Evolutionary conservation across 192 early-diverging fungal genomes (phyloP), one percentile per base, ranked within the genome.

Genomic region (Endogone sp.): DNA sequence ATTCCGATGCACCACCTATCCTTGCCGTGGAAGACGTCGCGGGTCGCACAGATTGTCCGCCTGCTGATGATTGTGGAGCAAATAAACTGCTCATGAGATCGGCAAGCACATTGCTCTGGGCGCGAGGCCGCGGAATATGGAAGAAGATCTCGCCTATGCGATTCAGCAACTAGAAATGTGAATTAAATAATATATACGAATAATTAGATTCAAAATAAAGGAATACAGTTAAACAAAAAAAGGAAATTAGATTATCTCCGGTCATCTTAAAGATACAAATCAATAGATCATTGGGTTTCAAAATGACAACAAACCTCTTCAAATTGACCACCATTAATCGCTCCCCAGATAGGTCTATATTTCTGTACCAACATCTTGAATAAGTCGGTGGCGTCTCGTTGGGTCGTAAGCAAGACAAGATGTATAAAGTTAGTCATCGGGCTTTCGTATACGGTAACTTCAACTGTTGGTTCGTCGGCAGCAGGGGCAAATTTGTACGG

Each of bases 341-440:
- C 23, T 2, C 62, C 27, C 30, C 68, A 70, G 3, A 66, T 29
- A 13, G 21, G 65, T 29, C 62, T 67, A 29, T 84, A 78, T 62
- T 73, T 75, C 9, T 62, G 58, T 56, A 65, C 57, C 8, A 73
- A 44, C 3, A 63, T 44, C 10, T 57, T 65, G 62, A 83, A 88
- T 20, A 84, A 71, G 64, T 83, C 82, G 23, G 68, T 24, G 2
- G 80, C 83, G 65, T 85, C 84, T 32, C 90, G 77, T 79, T 94
- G 88, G 13, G 90, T 84, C 24, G 82, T 77, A 9, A 91, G 74
- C 25, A 94, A 60, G 32, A 92, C 69, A 16, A 94, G 72, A 67
- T 91, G 87, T 10, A 72, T 62, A 77, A 91, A 91, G 65, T 92
- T 92, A 21, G 83, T 63, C 72, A 87, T 79, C 44, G 81, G 78